Base-by-base conservation (phyloP, 331 rosid genomes). In the Telfairia occidentalis region DNA sequence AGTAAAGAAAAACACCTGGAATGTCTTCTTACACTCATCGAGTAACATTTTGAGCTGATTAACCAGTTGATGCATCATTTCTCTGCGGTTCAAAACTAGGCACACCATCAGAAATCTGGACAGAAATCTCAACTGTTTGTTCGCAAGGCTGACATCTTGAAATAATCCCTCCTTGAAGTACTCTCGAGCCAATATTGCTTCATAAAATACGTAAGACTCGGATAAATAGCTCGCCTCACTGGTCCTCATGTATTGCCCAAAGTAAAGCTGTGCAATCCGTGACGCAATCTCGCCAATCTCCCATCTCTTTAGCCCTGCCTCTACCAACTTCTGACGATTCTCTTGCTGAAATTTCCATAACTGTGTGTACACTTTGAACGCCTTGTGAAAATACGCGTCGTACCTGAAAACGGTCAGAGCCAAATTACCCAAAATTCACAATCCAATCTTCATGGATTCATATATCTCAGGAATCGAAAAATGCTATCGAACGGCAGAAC, bases 201-300 rank as follows among this genome's bases (percentile, higher is more conserved):
- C 96, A 54, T 94, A 94, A 84, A 94, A 94, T 58, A 94, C 83
- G 42, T 82, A 94, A 4, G 97, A 86, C 81, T 94, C 98, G 0
- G 88, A 85, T 13, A 94, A 85, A 58, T 91, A 91, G 81, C 85
- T 91, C 10, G 92, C 92, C 75, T 94, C 96, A 79, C 97, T 91
- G 30, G 96, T 91, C 74, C 90, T 75, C 98, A 91, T 91, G 82
- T 94, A 94, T 82, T 91, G 96, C 37, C 97, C 98, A 50, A 94
- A 83, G 79, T 91, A 94, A 5, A 94, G 88, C 78, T 94, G 97
- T 5, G 96, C 97, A 37, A 94, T 94, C 34, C 98, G 90, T 16
- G 98, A 94, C 0, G 98, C 98, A 72, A 94, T 94, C 83, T 94
- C 98, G 3, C 97, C 98, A 54, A 94, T 91, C 79, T 91, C 97